These are phyloP conservation scores for Pythium oligandrum DNA, from an alignment of 352 stramenopile genomes.

Conservation along the genomic window DNA sequence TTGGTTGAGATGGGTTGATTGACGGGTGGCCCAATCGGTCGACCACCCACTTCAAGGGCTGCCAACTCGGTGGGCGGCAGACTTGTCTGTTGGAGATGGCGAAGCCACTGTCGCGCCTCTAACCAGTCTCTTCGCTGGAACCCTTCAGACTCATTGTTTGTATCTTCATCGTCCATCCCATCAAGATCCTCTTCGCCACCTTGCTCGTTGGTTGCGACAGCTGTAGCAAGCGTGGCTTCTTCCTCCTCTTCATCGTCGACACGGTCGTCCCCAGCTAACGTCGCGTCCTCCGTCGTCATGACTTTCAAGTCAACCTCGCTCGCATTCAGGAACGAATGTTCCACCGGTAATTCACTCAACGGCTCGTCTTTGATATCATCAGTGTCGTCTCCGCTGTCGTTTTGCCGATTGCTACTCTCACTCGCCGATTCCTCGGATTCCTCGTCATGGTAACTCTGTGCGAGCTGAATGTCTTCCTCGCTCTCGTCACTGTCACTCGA, in stretches of 20 bases:
- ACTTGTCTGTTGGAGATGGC: conserved; percentile 3
- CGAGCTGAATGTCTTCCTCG: background rate
- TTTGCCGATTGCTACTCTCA: background rate
- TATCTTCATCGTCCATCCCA: conserved; percentile 1
- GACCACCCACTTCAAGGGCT: conserved; percentile 4
- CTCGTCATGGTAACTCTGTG: background rate
- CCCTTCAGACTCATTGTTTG: background rate
- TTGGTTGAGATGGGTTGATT: conserved; percentile 10
- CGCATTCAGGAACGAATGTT: no score
- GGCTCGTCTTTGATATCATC: background rate
- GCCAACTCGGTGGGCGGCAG: conserved; percentile 8
- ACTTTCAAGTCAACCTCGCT: no score
- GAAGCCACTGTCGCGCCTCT: background rate
- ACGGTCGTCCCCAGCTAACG: no score
- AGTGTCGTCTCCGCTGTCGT: conserved; percentile 6
- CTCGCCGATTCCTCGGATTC: background rate
- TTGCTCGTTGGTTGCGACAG: background rate
- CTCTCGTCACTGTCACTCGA: conserved; percentile 5
- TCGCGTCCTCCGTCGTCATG: no score
- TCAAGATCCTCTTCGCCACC: background rate
- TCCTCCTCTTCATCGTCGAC: conserved; percentile 1
- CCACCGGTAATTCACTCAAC: no score
- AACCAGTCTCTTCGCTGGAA: conserved; percentile 1
- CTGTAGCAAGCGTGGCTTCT: background rate
- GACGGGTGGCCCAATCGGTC: conserved; percentile 13